These are phyloP conservation scores for Penicillium decumbens DNA, from an alignment of 2,329 filamentous ascomycete species.

Conservation along the genomic window DNA sequence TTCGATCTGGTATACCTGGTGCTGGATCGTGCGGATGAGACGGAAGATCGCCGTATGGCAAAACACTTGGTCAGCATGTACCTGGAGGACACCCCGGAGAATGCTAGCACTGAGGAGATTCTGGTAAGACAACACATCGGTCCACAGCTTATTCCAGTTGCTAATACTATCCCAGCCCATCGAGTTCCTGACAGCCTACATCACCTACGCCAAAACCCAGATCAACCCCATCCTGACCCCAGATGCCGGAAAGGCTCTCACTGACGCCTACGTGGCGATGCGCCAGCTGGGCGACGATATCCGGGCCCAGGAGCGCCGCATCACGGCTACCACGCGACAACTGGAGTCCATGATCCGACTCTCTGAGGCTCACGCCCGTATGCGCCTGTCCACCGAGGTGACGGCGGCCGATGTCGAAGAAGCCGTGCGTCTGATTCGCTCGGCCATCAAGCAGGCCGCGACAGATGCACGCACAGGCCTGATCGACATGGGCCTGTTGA, in stretches of 20 bases:
- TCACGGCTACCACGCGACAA: conserved; percentile 94
- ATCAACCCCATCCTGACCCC: conserved; percentile 77
- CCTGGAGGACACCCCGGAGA: conserved; percentile 87
- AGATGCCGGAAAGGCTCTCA: conserved; percentile 76
- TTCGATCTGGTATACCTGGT: conserved; percentile 98
- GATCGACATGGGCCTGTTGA: conserved; percentile 94
- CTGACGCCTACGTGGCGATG: conserved; percentile 88
- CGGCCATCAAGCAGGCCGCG: conserved; percentile 92
- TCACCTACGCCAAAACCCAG: conserved; percentile 86
- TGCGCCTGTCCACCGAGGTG: conserved; percentile 76
- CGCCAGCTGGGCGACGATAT: conserved; percentile 85
- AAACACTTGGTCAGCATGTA: conserved; percentile 96
- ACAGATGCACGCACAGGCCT: conserved; percentile 85
- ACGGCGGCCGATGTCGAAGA: conserved; percentile 79
- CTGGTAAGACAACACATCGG: conserved; percentile 55
- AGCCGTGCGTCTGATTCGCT: conserved; percentile 87
- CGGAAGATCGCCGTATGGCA: conserved; percentile 78
- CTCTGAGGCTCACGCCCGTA: conserved; percentile 93
- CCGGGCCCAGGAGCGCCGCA: conserved; percentile 84
- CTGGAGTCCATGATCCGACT: conserved; percentile 98
- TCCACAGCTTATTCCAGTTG: conserved; percentile 7
- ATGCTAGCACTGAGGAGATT: conserved; percentile 71
- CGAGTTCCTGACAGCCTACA: conserved; percentile 94
- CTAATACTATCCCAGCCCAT: conserved; percentile 59
- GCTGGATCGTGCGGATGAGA: conserved; percentile 87